Conservation (phyloP, 495 filamentous ascomycete genomes). For the Podospora comata region DNA sequence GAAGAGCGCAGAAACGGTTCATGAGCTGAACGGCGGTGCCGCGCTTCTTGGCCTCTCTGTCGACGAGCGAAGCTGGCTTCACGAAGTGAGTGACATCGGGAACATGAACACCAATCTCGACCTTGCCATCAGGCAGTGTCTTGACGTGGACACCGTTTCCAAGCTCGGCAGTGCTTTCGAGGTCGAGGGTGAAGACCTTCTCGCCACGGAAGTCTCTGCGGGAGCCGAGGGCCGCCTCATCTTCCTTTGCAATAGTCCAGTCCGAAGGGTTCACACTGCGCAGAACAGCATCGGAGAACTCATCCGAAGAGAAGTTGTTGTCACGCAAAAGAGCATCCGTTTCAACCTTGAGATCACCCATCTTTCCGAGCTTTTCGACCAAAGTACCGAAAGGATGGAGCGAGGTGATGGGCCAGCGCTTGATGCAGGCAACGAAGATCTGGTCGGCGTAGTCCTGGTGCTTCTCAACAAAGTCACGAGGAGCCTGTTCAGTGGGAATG, state of each 20-base stretch:
- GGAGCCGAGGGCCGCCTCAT: conserved; percentile 65
- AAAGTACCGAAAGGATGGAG: conserved; percentile 97
- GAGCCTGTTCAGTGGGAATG: conserved; percentile 96
- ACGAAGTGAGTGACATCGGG: conserved; percentile 96
- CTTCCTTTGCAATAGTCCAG: conserved; percentile 81
- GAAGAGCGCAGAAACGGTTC: conserved; percentile 85
- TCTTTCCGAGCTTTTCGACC: conserved; percentile 93
- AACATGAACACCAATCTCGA: conserved; percentile 95
- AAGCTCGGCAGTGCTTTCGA: conserved; percentile 76
- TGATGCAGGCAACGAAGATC: conserved; percentile 98
- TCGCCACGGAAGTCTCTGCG: conserved; percentile 90
- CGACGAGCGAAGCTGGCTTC: conserved; percentile 91
- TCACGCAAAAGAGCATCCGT: conserved; percentile 95
- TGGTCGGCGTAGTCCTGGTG: conserved; percentile 96
- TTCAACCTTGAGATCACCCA: conserved; percentile 95
- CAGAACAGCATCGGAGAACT: conserved; percentile 93
- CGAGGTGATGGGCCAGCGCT: conserved; percentile 99
- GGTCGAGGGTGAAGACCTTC: conserved; percentile 87
- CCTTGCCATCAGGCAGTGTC: conserved; percentile 70
- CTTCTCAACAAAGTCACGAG: conserved; percentile 96
- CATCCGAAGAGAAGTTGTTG: conserved; percentile 97
- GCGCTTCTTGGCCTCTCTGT: conserved; percentile 96
- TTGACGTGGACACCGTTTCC: conserved; percentile 93
- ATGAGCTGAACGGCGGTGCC: conserved; percentile 93
- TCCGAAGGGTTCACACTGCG: conserved; percentile 89